Evolutionary conservation across 768 basidiomycete species (phyloP).

Genomic region (Amanita molliuscula): DNA sequence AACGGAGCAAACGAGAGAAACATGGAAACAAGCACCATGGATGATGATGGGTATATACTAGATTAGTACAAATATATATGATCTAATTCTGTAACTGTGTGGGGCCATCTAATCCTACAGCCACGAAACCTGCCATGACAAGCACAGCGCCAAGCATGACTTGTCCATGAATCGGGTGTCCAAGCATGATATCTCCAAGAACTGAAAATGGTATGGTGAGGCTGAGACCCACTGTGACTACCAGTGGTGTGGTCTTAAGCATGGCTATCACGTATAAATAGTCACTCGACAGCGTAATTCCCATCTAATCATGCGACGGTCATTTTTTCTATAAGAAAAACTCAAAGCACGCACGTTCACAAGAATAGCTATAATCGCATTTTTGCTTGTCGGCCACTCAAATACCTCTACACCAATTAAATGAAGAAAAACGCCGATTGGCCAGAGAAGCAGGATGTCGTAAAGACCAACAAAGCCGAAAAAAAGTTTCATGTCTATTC

Average conservation of each 20-base stretch:
- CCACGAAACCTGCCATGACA: constrained; percentile 70
- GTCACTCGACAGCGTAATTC: constrained; percentile 75
- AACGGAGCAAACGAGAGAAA: constrained; percentile 2
- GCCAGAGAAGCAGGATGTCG: constrained; percentile 70
- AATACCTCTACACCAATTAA: constrained; percentile 62
- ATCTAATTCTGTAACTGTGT: constrained; percentile 14
- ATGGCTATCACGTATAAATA: constrained; percentile 83
- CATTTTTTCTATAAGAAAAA: background rate
- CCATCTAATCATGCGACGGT: constrained; percentile 42
- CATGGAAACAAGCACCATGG: constrained; percentile 13
- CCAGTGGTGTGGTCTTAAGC: constrained; percentile 93
- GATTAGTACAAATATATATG: background rate
- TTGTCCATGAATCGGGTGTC: constrained; percentile 42
- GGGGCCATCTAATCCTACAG: constrained; percentile 43
- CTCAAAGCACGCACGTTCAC: constrained; percentile 23
- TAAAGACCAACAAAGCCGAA: constrained; percentile 91
- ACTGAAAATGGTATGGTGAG: constrained; percentile 92
- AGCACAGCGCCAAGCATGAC: constrained; percentile 68
- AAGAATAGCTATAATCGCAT: constrained; percentile 24
- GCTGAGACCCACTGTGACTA: constrained; percentile 87
- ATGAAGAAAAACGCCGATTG: constrained; percentile 71
- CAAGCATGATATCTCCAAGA: constrained; percentile 63
- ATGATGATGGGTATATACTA: background rate
- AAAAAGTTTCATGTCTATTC: constrained; percentile 89
- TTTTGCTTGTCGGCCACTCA: constrained; percentile 49